Conservation (phyloP, 176 grass and related monocot species). For the Oryza australiensis region DNA sequence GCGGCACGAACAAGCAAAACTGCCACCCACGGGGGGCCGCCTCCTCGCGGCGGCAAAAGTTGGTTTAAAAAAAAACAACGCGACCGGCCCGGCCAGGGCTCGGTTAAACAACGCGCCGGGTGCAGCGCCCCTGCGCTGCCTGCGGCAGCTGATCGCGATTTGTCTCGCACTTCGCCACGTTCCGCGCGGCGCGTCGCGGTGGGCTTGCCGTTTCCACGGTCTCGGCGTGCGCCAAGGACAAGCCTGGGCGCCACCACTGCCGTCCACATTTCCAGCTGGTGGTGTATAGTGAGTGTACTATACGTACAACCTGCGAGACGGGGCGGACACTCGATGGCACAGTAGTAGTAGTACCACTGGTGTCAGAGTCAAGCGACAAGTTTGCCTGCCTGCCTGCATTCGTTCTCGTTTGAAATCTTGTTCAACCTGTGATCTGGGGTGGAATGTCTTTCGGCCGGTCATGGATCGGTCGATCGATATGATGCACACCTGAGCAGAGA, state of each 20-base stretch:
- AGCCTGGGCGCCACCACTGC: neutral
- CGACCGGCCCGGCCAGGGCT: neutral
- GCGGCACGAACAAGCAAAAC: constrained; percentile 47
- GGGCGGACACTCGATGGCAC: neutral
- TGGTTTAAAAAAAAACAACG: neutral
- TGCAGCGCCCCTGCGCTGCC: too few relatives aligned
- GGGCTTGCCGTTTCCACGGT: too few relatives aligned
- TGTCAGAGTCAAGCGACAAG: neutral
- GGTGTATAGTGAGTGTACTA: neutral
- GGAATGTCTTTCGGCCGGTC: neutral
- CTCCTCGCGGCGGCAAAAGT: neutral
- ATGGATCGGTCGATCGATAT: too few relatives aligned
- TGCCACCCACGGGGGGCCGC: too few relatives aligned
- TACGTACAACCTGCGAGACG: neutral
- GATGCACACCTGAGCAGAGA: neutral
- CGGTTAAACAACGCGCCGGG: constrained; percentile 17
- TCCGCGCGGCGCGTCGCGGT: too few relatives aligned
- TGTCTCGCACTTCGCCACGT: too few relatives aligned
- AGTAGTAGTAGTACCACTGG: neutral
- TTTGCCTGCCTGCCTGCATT: neutral
- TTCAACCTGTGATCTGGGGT: neutral
- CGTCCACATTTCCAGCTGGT: neutral
- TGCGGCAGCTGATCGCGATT: too few relatives aligned
- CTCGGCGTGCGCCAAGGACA: neutral
- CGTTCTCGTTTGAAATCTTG: neutral